Evolutionary conservation across 2,329 filamentous ascomycete genomes (phyloP).

Genomic region (Nothophoma quercina): DNA sequence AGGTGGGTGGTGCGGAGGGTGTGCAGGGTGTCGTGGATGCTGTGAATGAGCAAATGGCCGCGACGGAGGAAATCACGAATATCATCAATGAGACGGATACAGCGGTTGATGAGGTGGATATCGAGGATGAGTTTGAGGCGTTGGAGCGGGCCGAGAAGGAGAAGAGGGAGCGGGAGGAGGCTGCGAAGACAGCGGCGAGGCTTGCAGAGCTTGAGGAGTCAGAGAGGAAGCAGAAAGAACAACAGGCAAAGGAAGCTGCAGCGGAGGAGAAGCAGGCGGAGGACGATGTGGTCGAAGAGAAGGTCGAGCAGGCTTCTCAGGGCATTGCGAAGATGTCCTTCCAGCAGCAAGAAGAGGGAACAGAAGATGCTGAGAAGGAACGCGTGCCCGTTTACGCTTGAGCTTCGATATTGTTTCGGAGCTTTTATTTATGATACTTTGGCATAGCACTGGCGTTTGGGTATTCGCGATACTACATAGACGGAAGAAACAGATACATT

Average conservation of each 20-base stretch:
- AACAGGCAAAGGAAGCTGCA: conserved; percentile 49
- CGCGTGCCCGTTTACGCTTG: conserved; percentile 26
- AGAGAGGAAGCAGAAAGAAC: conserved; percentile 40
- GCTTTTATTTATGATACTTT: neutral
- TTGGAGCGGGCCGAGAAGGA: conserved; percentile 77
- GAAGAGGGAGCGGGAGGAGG: conserved; percentile 72
- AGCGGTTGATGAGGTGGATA: conserved; percentile 76
- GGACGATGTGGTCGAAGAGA: conserved; percentile 42
- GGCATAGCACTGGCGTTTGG: conserved; percentile 34
- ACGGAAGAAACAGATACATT: neutral
- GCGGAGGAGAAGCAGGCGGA: conserved; percentile 62
- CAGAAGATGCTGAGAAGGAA: conserved; percentile 48
- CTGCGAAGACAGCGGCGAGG: conserved; percentile 61
- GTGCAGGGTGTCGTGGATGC: conserved; percentile 79
- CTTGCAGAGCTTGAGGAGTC: conserved; percentile 44
- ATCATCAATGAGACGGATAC: conserved; percentile 70
- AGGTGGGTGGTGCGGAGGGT: conserved; percentile 77
- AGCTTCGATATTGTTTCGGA: neutral
- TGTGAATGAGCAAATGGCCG: conserved; percentile 79
- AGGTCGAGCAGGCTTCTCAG: conserved; percentile 28
- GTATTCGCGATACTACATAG: neutral
- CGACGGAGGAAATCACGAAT: conserved; percentile 75
- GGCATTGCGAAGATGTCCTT: conserved; percentile 30
- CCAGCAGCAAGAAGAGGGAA: conserved; percentile 20
- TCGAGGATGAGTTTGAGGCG: conserved; percentile 85